Conservation (phyloP, 163 green algal genomes). For the Trebouxia gelatinosa region DNA sequence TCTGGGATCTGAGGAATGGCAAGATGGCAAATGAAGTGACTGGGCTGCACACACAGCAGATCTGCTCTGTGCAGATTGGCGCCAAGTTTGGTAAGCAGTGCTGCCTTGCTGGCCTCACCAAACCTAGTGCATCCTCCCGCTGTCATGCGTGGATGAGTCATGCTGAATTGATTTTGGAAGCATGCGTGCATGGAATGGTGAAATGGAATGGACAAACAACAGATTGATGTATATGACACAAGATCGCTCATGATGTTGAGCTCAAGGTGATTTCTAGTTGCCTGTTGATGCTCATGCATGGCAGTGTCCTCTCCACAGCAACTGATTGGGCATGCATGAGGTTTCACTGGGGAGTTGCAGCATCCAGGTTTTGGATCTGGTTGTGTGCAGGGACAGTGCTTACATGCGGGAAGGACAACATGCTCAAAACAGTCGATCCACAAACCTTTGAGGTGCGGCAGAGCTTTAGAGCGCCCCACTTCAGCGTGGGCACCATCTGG, state of each 20-base stretch:
- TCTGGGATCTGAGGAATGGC: constrained; percentile 68
- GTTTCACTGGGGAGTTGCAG: background rate
- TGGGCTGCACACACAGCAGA: constrained; percentile 52
- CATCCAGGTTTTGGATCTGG: background rate
- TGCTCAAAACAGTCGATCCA: constrained; percentile 62
- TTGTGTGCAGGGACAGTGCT: constrained; percentile 42
- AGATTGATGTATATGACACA: too few relatives aligned
- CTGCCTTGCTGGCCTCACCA: too few relatives aligned
- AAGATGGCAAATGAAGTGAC: constrained; percentile 50
- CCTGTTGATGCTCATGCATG: too few relatives aligned
- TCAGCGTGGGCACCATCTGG: constrained; percentile 54
- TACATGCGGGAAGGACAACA: constrained; percentile 70
- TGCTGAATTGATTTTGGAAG: background rate
- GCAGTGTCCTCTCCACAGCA: too few relatives aligned
- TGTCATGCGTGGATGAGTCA: background rate
- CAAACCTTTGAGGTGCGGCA: constrained; percentile 49
- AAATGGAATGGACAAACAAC: too few relatives aligned
- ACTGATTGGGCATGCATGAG: background rate
- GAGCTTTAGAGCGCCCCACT: constrained; percentile 47
- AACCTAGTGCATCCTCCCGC: too few relatives aligned
- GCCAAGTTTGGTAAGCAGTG: background rate
- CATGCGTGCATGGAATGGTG: background rate
- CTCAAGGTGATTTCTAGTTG: too few relatives aligned
- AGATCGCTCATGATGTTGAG: too few relatives aligned
- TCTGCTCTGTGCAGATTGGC: constrained; percentile 45